Conservation (phyloP, 495 filamentous ascomycete genomes). For the Annulohypoxylon stygium region DNA sequence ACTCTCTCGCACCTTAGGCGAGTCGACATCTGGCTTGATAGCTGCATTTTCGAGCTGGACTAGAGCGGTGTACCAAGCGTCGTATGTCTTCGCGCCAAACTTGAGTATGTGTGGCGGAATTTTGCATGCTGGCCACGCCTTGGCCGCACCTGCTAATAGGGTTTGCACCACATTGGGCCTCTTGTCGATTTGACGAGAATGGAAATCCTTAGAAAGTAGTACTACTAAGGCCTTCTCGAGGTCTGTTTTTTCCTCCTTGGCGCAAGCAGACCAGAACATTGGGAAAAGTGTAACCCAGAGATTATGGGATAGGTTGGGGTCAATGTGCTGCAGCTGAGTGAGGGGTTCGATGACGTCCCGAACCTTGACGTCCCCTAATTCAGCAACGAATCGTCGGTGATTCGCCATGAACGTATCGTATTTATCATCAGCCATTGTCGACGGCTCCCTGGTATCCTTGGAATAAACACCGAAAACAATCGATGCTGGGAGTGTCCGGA, state of each 20-base stretch:
- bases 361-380: constrained; percentile 84
- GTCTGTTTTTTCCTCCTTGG: constrained; percentile 89
- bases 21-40: constrained; percentile 86
- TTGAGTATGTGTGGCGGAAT: constrained; percentile 96
- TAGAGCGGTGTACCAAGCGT: constrained; percentile 94
- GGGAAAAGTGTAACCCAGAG: constrained; percentile 94
- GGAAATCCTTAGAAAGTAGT: constrained; percentile 93
- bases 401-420: constrained; percentile 82
- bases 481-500: constrained; percentile 77
- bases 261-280: constrained; percentile 89
- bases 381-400: constrained; percentile 83
- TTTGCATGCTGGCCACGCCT: constrained; percentile 84
- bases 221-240: constrained; percentile 88
- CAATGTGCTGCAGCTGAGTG: constrained; percentile 93
- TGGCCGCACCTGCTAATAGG: constrained; percentile 85
- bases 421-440: constrained; percentile 82
- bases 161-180: constrained; percentile 95
- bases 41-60: constrained; percentile 86
- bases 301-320: constrained; percentile 80
- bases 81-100: constrained; percentile 88
- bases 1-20: constrained; percentile 84
- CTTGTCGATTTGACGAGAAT: constrained; percentile 91
- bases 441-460: constrained; percentile 77
- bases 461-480: constrained; percentile 76
- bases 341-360: constrained; percentile 91